A percentile compares a stretch with the other conserved stretches of the same genome.
Evolutionary conservation across 331 rosid genomes (phyloP).

Genomic region (Malus hybrid): DNA sequence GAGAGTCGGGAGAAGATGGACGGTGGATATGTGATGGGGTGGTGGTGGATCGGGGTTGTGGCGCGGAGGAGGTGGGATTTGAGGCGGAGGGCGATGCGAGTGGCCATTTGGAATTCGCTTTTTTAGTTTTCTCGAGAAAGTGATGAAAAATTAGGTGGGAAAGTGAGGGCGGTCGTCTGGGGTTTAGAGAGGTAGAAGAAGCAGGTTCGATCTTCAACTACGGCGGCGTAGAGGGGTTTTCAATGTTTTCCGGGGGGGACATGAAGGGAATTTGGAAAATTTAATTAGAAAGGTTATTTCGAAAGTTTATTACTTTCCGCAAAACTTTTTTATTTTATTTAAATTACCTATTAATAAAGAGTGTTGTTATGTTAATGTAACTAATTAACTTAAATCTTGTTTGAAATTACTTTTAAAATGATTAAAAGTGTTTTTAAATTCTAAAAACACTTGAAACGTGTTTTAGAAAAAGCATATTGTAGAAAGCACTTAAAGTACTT

Average conservation of each 20-base stretch:
- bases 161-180: neutral
- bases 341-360: too few relatives aligned
- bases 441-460: too few relatives aligned
- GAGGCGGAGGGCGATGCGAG: conserved; percentile 44
- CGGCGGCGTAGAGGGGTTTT: too few relatives aligned
- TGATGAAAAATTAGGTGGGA: neutral
- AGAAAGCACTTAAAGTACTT: fast-evolving
- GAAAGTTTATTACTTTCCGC: too few relatives aligned
- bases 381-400: too few relatives aligned
- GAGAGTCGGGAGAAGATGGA: conserved; percentile 10
- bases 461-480: fast-evolving
- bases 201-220: neutral
- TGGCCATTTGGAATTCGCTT: conserved; percentile 32
- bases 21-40: conserved; percentile 18
- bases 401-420: too few relatives aligned
- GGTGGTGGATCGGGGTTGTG: conserved; percentile 8
- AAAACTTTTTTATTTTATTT: too few relatives aligned
- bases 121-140: neutral
- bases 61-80: conserved; percentile 47
- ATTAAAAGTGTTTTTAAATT: fast-evolving
- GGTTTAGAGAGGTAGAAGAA: neutral
- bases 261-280: too few relatives aligned
- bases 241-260: too few relatives aligned
- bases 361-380: too few relatives aligned
- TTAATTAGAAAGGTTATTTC: too few relatives aligned